Evolutionary conservation across 257 asterid species (phyloP).

Genomic region (Salvia miltiorrhiza): DNA sequence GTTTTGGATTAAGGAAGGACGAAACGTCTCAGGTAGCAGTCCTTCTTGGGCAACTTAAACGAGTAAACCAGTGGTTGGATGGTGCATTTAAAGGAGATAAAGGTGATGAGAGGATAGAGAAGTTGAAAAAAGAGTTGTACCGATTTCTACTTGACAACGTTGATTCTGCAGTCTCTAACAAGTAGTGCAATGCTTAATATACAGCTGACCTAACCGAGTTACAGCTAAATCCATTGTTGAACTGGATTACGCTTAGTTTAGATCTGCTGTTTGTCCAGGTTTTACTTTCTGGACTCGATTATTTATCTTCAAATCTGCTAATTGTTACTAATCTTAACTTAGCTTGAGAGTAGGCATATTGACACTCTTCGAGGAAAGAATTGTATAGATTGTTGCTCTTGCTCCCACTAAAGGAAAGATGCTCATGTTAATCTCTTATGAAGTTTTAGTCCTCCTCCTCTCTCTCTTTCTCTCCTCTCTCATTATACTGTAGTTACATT

Average conservation of each 20-base stretch:
- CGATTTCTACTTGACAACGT: slow-evolving; percentile 65
- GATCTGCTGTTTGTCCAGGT: not conserved
- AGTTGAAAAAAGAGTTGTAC: slow-evolving; percentile 57
- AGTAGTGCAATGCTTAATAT: slow-evolving; percentile 23
- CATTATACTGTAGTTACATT: not conserved
- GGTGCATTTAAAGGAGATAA: slow-evolving; percentile 38
- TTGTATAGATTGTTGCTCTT: slow-evolving; percentile 4
- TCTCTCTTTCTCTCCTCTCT: not conserved
- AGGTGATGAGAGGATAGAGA: slow-evolving; percentile 54
- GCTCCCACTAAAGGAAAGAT: slow-evolving; percentile 1
- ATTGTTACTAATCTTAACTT: slow-evolving; percentile 7
- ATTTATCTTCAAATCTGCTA: not conserved
- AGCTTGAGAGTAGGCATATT: slow-evolving; percentile 16
- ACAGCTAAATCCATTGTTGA: slow-evolving; percentile 1
- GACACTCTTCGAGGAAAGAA: not conserved
- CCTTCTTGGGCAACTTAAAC: slow-evolving; percentile 77
- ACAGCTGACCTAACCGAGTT: slow-evolving; percentile 8
- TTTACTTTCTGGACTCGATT: slow-evolving; percentile 9
- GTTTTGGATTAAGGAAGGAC: slow-evolving; percentile 40
- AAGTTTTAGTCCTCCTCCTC: not conserved
- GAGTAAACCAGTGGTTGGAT: slow-evolving; percentile 77
- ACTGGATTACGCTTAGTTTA: slow-evolving; percentile 9
- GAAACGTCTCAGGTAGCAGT: slow-evolving; percentile 38
- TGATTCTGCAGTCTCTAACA: slow-evolving; percentile 46
- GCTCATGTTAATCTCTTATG: not conserved